These are phyloP conservation scores for Nymphaea colorata DNA, from an alignment of 164 flowering plant species.

Conservation along the genomic window DNA sequence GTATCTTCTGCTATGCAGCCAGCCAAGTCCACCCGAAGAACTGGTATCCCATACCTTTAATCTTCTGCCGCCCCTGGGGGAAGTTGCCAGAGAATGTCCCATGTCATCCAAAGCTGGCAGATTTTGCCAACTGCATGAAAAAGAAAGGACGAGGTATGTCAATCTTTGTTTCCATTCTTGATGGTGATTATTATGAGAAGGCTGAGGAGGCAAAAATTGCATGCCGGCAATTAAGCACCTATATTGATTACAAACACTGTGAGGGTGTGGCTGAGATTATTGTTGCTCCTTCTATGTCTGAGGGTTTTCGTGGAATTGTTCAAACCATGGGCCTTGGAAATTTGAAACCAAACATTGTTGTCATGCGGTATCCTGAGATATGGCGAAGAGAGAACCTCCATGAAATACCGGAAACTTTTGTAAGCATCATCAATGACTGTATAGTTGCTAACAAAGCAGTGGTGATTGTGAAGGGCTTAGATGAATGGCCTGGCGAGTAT, in stretches of 20 bases:
- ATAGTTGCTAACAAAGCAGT: slow-evolving; percentile 97
- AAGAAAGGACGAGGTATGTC: slow-evolving; percentile 99
- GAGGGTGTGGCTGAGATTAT: slow-evolving; percentile 99
- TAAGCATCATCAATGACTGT: slow-evolving; percentile 91
- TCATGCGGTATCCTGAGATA: slow-evolving; percentile 96
- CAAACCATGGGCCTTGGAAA: slow-evolving; percentile 99
- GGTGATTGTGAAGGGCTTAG: slow-evolving; percentile 94
- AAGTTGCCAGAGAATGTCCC: slow-evolving; percentile 98
- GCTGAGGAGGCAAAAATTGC: slow-evolving; percentile 93
- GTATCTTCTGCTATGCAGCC: slow-evolving; percentile 35
- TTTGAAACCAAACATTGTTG: slow-evolving; percentile 95
- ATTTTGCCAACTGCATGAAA: slow-evolving; percentile 99
- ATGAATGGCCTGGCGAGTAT: slow-evolving; percentile 98
- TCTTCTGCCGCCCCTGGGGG: slow-evolving; percentile 99
- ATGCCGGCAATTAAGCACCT: slow-evolving; percentile 67
- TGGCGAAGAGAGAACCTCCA: slow-evolving; percentile 94
- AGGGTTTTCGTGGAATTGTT: slow-evolving; percentile 91
- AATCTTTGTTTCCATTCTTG: slow-evolving; percentile 79
- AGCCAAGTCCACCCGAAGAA: slow-evolving; percentile 96
- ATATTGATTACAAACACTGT: slow-evolving; percentile 87
- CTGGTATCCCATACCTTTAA: slow-evolving; percentile 97
- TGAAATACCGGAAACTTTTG: slow-evolving; percentile 87
- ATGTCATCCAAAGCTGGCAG: slow-evolving; percentile 98
- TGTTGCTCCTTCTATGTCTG: slow-evolving; percentile 93
- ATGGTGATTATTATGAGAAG: slow-evolving; percentile 88